Evolutionary conservation across 139 green algal species (phyloP), one percentile per base, ranked within the genome.

Genomic region (Chlamydomonas incerta): DNA sequence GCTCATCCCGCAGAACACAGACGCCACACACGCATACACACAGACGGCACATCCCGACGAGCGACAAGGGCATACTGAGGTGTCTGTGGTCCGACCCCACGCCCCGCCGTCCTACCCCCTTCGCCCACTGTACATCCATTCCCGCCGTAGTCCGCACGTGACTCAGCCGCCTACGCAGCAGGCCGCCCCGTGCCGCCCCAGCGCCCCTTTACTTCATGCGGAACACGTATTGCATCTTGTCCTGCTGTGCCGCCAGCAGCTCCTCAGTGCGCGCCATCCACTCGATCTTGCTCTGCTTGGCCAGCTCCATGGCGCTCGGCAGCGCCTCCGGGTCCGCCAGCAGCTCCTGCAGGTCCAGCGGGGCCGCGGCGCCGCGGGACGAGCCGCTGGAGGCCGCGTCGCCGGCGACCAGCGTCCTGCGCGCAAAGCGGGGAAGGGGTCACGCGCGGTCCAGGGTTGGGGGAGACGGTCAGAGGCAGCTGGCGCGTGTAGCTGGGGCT

Each of bases 151-250:
- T n/a, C n/a, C n/a, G n/a, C n/a, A n/a, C n/a, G n/a, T n/a, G n/a
- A n/a, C n/a, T n/a, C n/a, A n/a, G n/a, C n/a, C n/a, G n/a, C n/a
- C n/a, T n/a, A n/a, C n/a, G n/a, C n/a, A n/a, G n/a, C n/a, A n/a
- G n/a, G n/a, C n/a, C n/a, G n/a, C n/a, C n/a, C n/a, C n/a, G n/a
- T n/a, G n/a, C n/a, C n/a, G n/a, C n/a, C n/a, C n/a, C n/a, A n/a
- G 41, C 41, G 41, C 41, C 41, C 6, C 41, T 50, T 50, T 34
- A 85, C 88, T 92, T 90, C 24, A 90, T 72, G 37, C 85, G 69
- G 85, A 90, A 92, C n/a, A 92, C 72, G 71, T 88, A 90, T 62
- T 92, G 47, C 18, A 62, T n/a, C 52, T 90, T 73, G n/a, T 80
- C 75, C 72, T 87, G 72, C 68, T 82, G 28, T 18, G 60, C 20